Base-by-base conservation (phyloP, 129 eudicot genomes). In the Saposhnikovia divaricata region DNA sequence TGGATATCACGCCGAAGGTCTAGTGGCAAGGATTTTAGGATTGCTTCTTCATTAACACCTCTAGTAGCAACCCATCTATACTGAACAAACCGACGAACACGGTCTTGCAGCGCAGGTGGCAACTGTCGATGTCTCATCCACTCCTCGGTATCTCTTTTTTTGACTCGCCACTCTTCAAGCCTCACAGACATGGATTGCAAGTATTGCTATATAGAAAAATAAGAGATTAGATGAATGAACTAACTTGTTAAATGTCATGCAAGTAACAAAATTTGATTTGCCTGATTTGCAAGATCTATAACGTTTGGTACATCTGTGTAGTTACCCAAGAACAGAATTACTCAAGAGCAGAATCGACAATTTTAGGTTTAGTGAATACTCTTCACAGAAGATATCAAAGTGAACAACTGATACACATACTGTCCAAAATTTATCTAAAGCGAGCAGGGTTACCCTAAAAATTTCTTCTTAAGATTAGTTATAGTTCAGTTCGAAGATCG, bases 51-150 rank as follows among this genome's bases (percentile, higher is more conserved):
- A 57, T 96, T 85, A 42, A 96, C 99, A 27, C 99, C 99, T 85
- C 97, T 85, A 2, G 99, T 96, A 39, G 95, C 92, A 9, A 96
- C 87, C 99, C 99, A 96, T 83, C 87, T 89, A 81, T 89, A 92
- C 74, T 96, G 98, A 74, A 87, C 91, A 82, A 89, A 96, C 10
- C 90, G 84, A 42, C 95, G 89, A 79, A 96, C 94, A 66, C 98
- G 86, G 46, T 92, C 97, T 79, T 90, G 97, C 83, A 96, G 81
- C 0, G 80, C 88, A 47, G 73, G 80, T 51, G 99, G 96, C 75
- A 96, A 81, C 76, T 96, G 99, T 0, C 99, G 96, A 79, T 90
- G 99, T 80, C 97, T 88, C 99, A 96, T 96, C 98, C 99, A 96
- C 75, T 96, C 99, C 74, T 96, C 99, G 0, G 95, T 92, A 70